Base-by-base conservation (phyloP, 306 rosid genomes). In the Cucumis hystrix region DNA sequence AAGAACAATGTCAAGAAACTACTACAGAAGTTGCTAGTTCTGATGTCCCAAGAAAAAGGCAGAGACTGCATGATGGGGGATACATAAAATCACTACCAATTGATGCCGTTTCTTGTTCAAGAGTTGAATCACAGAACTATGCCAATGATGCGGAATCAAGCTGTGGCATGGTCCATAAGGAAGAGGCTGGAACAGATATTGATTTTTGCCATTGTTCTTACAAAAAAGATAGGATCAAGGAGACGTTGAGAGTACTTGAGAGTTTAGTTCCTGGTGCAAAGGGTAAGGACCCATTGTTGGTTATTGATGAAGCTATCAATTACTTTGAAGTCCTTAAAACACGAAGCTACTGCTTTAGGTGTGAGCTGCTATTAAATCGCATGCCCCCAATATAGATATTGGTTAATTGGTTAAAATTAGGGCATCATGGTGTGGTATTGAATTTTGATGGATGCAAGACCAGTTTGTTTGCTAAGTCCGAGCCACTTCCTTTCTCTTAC, bases 181-280 rank as follows among this genome's bases (percentile, higher is more conserved):
- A 56, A 81, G 77, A 55, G 76, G 79, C 79, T 63, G 84, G 60
- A 69, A 58, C 41, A 35, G 79, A 77, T 76, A 70, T 82, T 63
- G 66, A 35, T 41, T 62, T 40, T 60, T 85, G 77, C 43, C 74
- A 84, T 74, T 65, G 76, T 82, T 81, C 77, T 64, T 73, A 77
- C 73, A 86, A 80, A 84, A 90, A 76, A 83, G 90, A 82, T 43
- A 86, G 83, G 80, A 84, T 92, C 82, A 87, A 75, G 35, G 84
- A 87, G 81, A 83, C 85, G 23, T 64, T 92, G 82, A 89, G 73
- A 83, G 79, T 85, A 82, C 89, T 92, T 23, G 88, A 89, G 90
- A 83, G 86, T 77, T 62, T 92, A 57, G 83, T 89, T 83, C 98
- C 97, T 18, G 94, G 91, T 68, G 88, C 88, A 45, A 88, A 92